Base-by-base conservation (phyloP, 768 basidiomycete genomes). In the Pisolithus sp. region DNA sequence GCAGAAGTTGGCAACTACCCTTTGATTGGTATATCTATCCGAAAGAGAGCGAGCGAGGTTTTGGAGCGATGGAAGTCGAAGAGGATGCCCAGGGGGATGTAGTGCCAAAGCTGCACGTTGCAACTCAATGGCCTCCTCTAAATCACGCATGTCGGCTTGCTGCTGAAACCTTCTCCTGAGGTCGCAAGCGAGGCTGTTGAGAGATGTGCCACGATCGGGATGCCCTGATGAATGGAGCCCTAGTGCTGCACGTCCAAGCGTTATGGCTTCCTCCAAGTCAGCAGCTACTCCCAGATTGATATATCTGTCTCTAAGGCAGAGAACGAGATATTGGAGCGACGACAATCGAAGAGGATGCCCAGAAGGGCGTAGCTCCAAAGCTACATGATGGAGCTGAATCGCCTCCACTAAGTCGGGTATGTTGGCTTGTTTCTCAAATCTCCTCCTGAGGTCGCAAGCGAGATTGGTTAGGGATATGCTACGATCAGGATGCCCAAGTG, bases 271-370 rank as follows among this genome's bases (percentile, higher is more conserved):
- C 1, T 41, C n/a, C 4, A 41, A 41, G 40, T 41, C 40, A 20
- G n/a, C 7, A 7, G 10, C 10, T 10, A 20, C 40, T 4, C 38
- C 15, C 38, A 1, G 38, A 9, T 41, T n/a, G n/a, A n/a, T n/a
- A 18, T n/a, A 18, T 41, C n/a, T n/a, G 7, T 17, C 9, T 3
- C 8, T 3, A 9, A 41, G 8, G 7, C 40, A 41, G 21, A 2
- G 7, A 5, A 51, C 55, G 13, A 62, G 57, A n/a, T n/a, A n/a
- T n/a, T n/a, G 49, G n/a, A 62, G 51, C n/a, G 49, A 48, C 4
- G 8, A 0, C 6, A 20, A 12, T 7, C 46, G 30, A 26, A 20
- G 7, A 12, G 57, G 50, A 57, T 62, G 53, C 2, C 38, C 51
- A n/a, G 24, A 7, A 12, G 60, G 53, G 5, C 38, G 24, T n/a